A percentile compares a stretch with the other conserved stretches of the same genome.
These are phyloP conservation scores for Mortierella sp. DNA, from an alignment of 371 early-diverging fungal genomes.

Conservation along the genomic window DNA sequence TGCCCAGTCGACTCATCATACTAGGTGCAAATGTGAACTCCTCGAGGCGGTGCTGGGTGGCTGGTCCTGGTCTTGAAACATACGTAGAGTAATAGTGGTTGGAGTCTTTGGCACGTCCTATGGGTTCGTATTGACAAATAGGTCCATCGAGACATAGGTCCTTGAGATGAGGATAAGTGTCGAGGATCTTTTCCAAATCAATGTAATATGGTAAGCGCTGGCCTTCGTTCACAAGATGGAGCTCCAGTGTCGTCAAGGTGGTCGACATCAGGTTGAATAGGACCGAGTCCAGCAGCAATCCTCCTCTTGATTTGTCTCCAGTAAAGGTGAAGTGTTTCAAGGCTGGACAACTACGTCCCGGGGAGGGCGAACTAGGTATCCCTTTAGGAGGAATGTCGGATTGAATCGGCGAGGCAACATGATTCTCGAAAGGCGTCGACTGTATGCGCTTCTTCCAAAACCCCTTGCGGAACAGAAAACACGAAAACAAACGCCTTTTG, in stretches of 20 bases:
- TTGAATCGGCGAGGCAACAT: too few species aligned
- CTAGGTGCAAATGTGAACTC: background rate
- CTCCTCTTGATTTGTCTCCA: background rate
- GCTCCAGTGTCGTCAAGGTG: slow-evolving; percentile 6
- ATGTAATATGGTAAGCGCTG: background rate
- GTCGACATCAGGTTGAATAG: slow-evolving; percentile 4
- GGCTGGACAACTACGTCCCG: slow-evolving; percentile 2
- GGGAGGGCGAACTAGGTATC: background rate
- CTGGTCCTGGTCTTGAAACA: too few species aligned
- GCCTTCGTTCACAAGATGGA: background rate
- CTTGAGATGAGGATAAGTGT: slow-evolving; percentile 3
- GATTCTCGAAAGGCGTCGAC: too few species aligned
- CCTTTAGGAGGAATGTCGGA: background rate
- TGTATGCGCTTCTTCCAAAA: too few species aligned
- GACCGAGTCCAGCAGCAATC: background rate
- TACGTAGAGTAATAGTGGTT: too few species aligned
- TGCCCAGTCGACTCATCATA: background rate
- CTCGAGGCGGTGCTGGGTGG: slow-evolving; percentile 1
- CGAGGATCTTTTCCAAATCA: slow-evolving; percentile 11
- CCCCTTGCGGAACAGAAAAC: too few species aligned
- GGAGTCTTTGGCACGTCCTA: background rate
- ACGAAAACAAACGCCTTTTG: too few species aligned
- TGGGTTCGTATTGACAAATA: background rate
- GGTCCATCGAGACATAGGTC: background rate
- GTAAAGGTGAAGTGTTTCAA: background rate